Base-by-base conservation (phyloP, 2,329 filamentous ascomycete species). In the Curvularia eragrostidis region DNA sequence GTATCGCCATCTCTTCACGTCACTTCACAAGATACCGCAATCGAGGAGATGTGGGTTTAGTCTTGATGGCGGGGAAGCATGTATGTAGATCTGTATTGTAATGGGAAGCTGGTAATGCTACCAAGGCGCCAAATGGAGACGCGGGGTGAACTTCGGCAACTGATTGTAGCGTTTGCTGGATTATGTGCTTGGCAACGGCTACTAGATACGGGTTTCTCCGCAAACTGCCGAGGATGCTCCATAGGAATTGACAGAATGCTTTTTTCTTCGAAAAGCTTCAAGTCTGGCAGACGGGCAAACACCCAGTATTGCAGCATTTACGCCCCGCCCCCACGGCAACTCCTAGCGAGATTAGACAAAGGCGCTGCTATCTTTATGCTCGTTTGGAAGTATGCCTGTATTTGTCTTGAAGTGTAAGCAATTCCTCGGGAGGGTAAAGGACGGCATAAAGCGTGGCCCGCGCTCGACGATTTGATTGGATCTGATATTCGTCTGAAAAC, bases 21-120 rank as follows among this genome's bases (percentile, higher is more conserved):
- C 41, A 39, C 39, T 41, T 21, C 46, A 49, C 54, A 7, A 48
- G 46, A 54, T 57, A 41, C 32, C 59, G 58, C 60, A 56, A 66
- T 58, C 36, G 50, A 42, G 39, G 51, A 50, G 30, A 54, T 28
- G 46, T 46, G 24, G 23, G 23, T 46, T 24, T 39, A 46, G 24
- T 34, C 49, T 46, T 54, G 28, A 47, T 36, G 34, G 51, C 59
- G 52, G 55, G 56, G 32, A 39, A 23, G 24, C 15, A 15, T 47
- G 59, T 53, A 15, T 47, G 59, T 53, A 54, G 36, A 66, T 59
- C 58, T 53, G 26, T 12, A 46, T 66, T 62, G 32, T 36, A 67
- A 58, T 3, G 36, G 63, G 63, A 64, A 67, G 65, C 65, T 67
- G 54, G 52, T 51, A 62, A 38, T 59, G 60, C 38, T 42, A 61